These are phyloP conservation scores for Yamadazyma pseudoaaseri DNA, from an alignment of 1,139 yeast genomes.

Conservation along the genomic window DNA sequence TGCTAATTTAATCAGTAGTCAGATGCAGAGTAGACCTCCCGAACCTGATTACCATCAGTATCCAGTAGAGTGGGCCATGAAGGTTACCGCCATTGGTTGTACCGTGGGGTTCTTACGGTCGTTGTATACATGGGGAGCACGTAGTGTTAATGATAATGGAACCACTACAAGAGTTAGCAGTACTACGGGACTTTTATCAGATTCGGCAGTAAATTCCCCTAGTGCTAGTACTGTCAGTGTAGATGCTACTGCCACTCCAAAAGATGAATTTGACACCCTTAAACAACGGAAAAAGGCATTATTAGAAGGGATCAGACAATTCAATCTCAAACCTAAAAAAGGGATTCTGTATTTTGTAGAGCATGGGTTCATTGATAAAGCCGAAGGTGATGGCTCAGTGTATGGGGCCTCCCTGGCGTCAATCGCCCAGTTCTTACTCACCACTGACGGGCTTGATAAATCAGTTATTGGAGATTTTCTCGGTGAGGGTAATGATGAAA, in stretches of 20 bases:
- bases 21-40: conserved; percentile 60
- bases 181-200: conserved; percentile 11
- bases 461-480: conserved; percentile 85
- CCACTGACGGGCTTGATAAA: conserved; percentile 81
- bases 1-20: conserved; percentile 73
- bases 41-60: conserved; percentile 57
- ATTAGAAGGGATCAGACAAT: conserved; percentile 73
- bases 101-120: conserved; percentile 83
- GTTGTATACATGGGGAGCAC: conserved; percentile 84
- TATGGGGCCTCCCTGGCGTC: conserved; percentile 41
- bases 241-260: conserved; percentile 66
- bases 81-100: conserved; percentile 76
- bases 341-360: conserved; percentile 66
- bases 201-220: conserved; percentile 26
- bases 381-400: conserved; percentile 22
- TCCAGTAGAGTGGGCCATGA: conserved; percentile 81
- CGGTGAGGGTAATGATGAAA: conserved; percentile 83
- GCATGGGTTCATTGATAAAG: conserved; percentile 60
- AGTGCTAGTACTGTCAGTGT: conserved; percentile 45
- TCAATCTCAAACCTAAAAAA: conserved; percentile 81
- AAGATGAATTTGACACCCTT: conserved; percentile 72
- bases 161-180: conserved; percentile 9
- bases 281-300: conserved; percentile 83
- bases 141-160: conserved; percentile 41
- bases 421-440: conserved; percentile 72